Conservation (phyloP, 202 grass and related monocot species). For the Alloteropsis angusta region DNA sequence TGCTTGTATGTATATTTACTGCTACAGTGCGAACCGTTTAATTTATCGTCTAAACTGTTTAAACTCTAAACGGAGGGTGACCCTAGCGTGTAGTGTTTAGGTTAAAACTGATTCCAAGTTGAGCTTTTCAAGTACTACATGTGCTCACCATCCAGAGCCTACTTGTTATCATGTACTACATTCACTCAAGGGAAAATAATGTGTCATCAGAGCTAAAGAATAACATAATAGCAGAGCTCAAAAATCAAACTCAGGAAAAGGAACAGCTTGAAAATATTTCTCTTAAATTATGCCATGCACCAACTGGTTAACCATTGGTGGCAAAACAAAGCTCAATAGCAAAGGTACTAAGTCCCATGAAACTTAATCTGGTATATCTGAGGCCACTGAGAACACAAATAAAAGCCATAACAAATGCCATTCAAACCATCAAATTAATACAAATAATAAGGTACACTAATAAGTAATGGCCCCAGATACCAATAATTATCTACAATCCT, state of each 20-base stretch:
- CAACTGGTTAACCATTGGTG: neutral
- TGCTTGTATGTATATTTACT: too few species aligned
- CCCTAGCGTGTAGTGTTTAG: too few species aligned
- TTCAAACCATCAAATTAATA: neutral
- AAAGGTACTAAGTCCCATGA: neutral
- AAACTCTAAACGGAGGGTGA: too few species aligned
- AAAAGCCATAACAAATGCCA: neutral
- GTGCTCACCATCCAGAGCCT: neutral
- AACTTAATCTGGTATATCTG: neutral
- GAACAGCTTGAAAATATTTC: neutral
- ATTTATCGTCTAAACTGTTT: too few species aligned
- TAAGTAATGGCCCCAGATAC: neutral
- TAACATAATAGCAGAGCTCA: too few species aligned
- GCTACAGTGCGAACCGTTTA: too few species aligned
- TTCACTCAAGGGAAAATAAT: neutral
- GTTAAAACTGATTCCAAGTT: constrained; percentile 5
- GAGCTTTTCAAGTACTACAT: neutral
- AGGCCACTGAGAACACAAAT: neutral
- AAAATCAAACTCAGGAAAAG: neutral
- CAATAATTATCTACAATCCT: neutral
- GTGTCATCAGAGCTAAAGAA: neutral
- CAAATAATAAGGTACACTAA: neutral
- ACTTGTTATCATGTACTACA: neutral
- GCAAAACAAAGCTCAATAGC: neutral
- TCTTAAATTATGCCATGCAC: neutral